These are phyloP conservation scores for Puccinia horiana DNA, from an alignment of 1,284 basidiomycete species.

Conservation along the genomic window DNA sequence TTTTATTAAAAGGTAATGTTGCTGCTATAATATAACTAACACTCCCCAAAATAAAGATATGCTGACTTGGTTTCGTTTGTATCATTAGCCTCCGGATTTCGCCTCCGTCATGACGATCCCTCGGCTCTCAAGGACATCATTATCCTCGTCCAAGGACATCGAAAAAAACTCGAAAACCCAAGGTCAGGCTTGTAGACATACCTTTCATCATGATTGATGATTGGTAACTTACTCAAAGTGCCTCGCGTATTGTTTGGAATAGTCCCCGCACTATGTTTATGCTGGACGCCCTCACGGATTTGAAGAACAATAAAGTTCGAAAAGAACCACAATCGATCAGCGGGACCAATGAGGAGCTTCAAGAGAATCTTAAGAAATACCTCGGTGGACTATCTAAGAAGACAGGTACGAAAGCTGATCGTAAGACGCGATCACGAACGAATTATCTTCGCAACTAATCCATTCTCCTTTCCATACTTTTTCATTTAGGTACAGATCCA, in stretches of 20 bases:
- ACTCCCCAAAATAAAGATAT: background rate
- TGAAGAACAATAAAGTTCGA: constrained; percentile 87
- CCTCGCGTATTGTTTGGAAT: constrained; percentile 28
- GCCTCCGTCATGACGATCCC: constrained; percentile 72
- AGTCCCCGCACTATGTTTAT: constrained; percentile 86
- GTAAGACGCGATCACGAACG: background rate
- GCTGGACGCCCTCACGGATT: constrained; percentile 82
- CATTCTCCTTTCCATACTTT: background rate
- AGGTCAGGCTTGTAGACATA: background rate
- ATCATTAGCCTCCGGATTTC: constrained; percentile 57
- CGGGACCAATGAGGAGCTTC: constrained; percentile 72
- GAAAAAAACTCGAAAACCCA: constrained; percentile 61
- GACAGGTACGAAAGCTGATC: constrained; percentile 63
- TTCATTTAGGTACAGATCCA: constrained; percentile 69
- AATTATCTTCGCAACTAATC: background rate
- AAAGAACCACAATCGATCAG: constrained; percentile 63
- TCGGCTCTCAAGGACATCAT: constrained; percentile 64
- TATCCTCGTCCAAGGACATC: constrained; percentile 70
- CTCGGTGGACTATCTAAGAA: constrained; percentile 73
- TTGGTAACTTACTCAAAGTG: constrained; percentile 51
- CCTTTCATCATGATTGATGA: background rate
- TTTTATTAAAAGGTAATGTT: constrained; percentile 46
- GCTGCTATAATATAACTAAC: background rate
- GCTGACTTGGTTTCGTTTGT: background rate
- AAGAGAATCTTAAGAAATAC: constrained; percentile 77